Evolutionary conservation across 208 protist species (phyloP).

Genomic region (Crithidia fasciculata): DNA sequence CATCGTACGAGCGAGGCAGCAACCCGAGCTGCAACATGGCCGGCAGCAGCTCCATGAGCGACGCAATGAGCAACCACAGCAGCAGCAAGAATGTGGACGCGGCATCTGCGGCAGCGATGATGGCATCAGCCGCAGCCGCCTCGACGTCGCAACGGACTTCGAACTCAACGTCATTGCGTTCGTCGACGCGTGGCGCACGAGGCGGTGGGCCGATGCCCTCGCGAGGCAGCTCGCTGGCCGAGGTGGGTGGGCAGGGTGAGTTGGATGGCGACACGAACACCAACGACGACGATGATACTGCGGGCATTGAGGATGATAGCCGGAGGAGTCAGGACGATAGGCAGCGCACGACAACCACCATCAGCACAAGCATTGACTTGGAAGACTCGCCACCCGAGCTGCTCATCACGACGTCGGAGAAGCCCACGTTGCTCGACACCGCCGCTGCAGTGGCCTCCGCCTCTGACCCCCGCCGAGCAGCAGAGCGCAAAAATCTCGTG

Average conservation of each 20-base stretch:
- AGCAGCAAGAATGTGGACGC: neutral
- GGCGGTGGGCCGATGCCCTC: no score
- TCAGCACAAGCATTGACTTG: neutral
- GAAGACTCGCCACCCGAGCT: neutral
- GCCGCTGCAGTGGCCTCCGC: no score
- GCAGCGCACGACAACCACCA: no score
- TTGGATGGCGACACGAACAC: neutral
- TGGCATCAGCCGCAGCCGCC: no score
- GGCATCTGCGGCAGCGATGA: neutral
- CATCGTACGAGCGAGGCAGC: slow-evolving; percentile 5
- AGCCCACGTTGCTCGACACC: neutral
- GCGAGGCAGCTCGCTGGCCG: no score
- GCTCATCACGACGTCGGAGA: slow-evolving; percentile 5
- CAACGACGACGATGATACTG: neutral
- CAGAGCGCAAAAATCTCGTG: neutral
- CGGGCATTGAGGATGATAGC: no score
- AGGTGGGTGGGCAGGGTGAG: neutral
- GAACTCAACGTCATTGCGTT: neutral
- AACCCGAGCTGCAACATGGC: slow-evolving; percentile 14
- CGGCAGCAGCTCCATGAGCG: slow-evolving; percentile 13
- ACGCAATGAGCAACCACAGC: slow-evolving; percentile 19
- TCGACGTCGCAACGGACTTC: neutral
- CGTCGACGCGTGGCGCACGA: neutral
- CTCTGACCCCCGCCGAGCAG: neutral
- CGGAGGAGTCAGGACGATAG: no score